Evolutionary conservation across 192 early-diverging fungal species (phyloP).

Genomic region (Chytriomyces sp.): DNA sequence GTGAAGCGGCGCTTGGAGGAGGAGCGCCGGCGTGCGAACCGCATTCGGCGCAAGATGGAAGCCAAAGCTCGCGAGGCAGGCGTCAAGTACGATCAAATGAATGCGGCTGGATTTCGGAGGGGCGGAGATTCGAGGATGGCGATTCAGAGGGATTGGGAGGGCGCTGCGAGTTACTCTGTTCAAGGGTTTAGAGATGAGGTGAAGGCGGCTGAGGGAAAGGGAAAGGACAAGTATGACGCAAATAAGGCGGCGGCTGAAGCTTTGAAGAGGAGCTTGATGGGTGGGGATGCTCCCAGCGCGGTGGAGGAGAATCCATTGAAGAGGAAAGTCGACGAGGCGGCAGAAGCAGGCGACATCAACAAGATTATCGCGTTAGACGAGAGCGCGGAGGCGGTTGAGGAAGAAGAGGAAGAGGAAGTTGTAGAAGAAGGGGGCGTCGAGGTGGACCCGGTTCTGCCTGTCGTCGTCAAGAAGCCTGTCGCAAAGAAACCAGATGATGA

Average conservation of each 20-base stretch:
- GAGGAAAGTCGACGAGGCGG: slow-evolving; percentile 24
- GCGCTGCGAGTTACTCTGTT: not conserved
- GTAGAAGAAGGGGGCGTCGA: slow-evolving; percentile 51
- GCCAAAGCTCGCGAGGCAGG: slow-evolving; percentile 6
- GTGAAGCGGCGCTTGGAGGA: slow-evolving; percentile 46
- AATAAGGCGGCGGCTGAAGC: slow-evolving; percentile 54
- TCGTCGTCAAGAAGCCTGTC: slow-evolving; percentile 18
- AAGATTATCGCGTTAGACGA: slow-evolving; percentile 3
- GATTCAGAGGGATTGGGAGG: not conserved
- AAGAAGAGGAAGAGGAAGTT: slow-evolving; percentile 40
- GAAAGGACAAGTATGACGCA: slow-evolving; percentile 2
- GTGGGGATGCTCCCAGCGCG: not conserved
- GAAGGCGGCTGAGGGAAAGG: not conserved
- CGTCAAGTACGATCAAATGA: not conserved
- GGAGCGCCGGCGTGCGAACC: slow-evolving; percentile 39
- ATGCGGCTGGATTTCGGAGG: slow-evolving; percentile 16
- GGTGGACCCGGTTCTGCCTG: slow-evolving; percentile 43
- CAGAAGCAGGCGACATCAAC: not conserved
- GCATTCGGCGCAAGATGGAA: slow-evolving; percentile 39
- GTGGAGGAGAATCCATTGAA: slow-evolving; percentile 19
- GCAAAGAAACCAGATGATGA: slow-evolving; percentile 43
- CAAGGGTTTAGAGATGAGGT: not conserved
- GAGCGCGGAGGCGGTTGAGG: slow-evolving; percentile 21
- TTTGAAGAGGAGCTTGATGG: slow-evolving; percentile 37
- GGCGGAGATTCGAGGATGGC: not conserved